Percentiles rank a stretch among this genome's conserved stretches.
Evolutionary conservation across 1,284 basidiomycete genomes (phyloP).

Genomic region (Laetiporus sulphureus): DNA sequence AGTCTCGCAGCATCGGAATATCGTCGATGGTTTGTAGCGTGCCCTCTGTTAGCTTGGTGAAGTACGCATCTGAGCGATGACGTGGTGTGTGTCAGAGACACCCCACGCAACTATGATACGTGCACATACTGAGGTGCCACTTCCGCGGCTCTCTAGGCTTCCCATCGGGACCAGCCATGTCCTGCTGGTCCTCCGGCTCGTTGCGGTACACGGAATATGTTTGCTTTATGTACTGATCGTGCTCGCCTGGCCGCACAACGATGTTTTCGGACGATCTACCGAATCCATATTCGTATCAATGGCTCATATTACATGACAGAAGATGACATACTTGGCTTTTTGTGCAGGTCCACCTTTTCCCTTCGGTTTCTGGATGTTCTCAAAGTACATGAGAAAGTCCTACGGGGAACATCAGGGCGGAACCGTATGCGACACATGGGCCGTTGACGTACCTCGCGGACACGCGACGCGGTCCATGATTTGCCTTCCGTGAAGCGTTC

Average conservation of each 20-base stretch:
- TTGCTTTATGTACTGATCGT: conserved; percentile 72
- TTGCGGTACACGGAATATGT: conserved; percentile 61
- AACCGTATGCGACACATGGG: conserved; percentile 1
- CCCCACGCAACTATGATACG: not conserved
- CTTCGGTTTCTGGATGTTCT: conserved; percentile 28
- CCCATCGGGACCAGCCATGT: conserved; percentile 15
- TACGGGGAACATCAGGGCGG: conserved; percentile 7
- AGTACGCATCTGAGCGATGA: conserved; percentile 56
- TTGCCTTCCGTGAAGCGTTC: conserved; percentile 37
- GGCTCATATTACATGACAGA: not conserved
- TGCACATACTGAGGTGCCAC: conserved; percentile 66
- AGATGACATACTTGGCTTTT: conserved; percentile 14
- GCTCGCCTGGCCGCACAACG: conserved; percentile 39
- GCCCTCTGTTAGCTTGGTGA: conserved; percentile 50
- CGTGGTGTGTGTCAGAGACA: conserved; percentile 9
- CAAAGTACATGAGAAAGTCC: conserved; percentile 40
- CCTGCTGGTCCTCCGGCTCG: conserved; percentile 14
- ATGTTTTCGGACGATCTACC: conserved; percentile 24
- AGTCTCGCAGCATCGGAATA: conserved; percentile 25
- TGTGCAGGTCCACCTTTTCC: conserved; percentile 16
- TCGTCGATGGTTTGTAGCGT: conserved; percentile 30
- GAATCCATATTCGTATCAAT: not conserved
- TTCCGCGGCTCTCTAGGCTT: conserved; percentile 42
- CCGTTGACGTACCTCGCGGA: conserved; percentile 27
- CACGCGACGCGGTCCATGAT: conserved; percentile 33